These are phyloP conservation scores for Pachyrhizus erosus DNA, from an alignment of 306 rosid species.

Conservation along the genomic window DNA sequence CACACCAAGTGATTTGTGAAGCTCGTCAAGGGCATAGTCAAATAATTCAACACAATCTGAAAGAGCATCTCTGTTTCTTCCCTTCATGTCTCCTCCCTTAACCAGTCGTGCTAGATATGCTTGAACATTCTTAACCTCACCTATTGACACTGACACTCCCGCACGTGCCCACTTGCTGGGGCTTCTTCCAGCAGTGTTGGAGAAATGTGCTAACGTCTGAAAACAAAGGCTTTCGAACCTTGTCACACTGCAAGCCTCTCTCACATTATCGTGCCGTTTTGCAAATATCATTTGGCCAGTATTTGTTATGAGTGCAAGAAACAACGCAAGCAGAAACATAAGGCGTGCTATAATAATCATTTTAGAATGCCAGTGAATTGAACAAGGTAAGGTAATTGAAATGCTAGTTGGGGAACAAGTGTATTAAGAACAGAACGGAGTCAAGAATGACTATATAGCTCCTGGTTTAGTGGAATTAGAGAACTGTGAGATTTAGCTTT, in stretches of 20 bases:
- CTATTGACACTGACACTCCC: constrained; percentile 68
- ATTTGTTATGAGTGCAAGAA: constrained; percentile 25
- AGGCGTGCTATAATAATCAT: constrained; percentile 33
- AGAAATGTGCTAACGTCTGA: constrained; percentile 57
- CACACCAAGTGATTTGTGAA: constrained; percentile 62
- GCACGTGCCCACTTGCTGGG: constrained; percentile 79
- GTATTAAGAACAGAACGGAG: constrained; percentile 13
- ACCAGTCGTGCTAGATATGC: constrained; percentile 40
- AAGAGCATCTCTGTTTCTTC: constrained; percentile 60
- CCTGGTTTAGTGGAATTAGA: neutral
- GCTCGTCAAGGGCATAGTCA: constrained; percentile 58
- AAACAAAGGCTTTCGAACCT: constrained; percentile 58
- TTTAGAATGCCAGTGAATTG: neutral
- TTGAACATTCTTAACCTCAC: constrained; percentile 52
- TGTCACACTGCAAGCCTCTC: constrained; percentile 74
- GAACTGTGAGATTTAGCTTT: constrained; percentile 22
- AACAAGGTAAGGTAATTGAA: neutral
- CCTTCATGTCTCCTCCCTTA: constrained; percentile 32
- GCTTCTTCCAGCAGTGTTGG: constrained; percentile 60
- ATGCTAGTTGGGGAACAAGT: neutral
- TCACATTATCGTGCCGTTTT: constrained; percentile 43
- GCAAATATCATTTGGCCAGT: constrained; percentile 17
- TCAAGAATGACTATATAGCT: too few relatives aligned
- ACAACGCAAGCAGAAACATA: constrained; percentile 7
- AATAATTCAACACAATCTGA: constrained; percentile 66